phyloP scores from a whole-genome alignment of 306 rosid genomes.

The Lathyrus aphaca region DNA sequence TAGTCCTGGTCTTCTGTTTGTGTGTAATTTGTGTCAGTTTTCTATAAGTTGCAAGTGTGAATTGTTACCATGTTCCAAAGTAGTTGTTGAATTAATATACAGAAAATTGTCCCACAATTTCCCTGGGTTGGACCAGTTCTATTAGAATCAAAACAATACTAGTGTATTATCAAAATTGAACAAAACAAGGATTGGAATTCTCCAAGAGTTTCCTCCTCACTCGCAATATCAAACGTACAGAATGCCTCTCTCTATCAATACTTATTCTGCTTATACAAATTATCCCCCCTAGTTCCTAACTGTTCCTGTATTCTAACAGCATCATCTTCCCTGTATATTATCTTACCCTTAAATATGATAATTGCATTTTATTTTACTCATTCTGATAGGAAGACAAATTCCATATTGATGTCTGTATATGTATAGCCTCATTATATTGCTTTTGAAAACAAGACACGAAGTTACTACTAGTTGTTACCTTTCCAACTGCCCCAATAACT shows the following conservation, averaged over 20 bases:
- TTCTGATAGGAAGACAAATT: conserved; percentile 24
- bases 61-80: too few relatives aligned
- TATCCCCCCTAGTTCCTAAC: not conserved
- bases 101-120: too few relatives aligned
- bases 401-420: conserved; percentile 22
- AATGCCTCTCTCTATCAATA: not conserved
- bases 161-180: not conserved
- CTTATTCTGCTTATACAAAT: not conserved
- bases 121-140: too few relatives aligned
- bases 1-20: too few relatives aligned
- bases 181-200: not conserved
- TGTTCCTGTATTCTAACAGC: not conserved
- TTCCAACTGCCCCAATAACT: conserved; percentile 97
- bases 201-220: not conserved
- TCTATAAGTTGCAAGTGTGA: too few relatives aligned
- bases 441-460: conserved; percentile 26
- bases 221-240: conserved; percentile 5
- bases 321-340: conserved; percentile 14
- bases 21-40: too few relatives aligned
- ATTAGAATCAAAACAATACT: not conserved
- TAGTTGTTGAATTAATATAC: too few relatives aligned
- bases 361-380: conserved; percentile 13
- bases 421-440: conserved; percentile 17
- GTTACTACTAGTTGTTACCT: conserved; percentile 58
- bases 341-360: conserved; percentile 26